Evolutionary conservation across 768 basidiomycete species (phyloP).

Genomic region (Coprinopsis sp.): DNA sequence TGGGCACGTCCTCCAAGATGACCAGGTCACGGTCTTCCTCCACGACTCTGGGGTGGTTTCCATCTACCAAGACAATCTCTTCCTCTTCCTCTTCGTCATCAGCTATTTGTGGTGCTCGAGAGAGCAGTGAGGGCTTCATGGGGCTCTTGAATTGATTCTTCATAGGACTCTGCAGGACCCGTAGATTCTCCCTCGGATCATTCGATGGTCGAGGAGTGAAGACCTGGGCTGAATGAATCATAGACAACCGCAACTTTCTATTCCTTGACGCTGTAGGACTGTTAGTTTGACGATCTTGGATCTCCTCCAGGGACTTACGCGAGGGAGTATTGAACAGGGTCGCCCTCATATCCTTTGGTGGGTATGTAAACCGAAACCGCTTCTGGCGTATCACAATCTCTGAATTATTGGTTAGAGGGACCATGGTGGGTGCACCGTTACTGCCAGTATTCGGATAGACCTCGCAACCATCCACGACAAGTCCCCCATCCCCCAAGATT

Average conservation of each 20-base stretch:
- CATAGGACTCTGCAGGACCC: constrained; percentile 56
- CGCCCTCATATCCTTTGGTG: constrained; percentile 65
- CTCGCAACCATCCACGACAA: constrained; percentile 57
- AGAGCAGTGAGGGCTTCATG: constrained; percentile 21
- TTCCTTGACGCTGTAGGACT: constrained; percentile 26
- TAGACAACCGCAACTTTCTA: constrained; percentile 60
- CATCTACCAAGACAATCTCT: constrained; percentile 58
- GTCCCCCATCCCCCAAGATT: constrained; percentile 54
- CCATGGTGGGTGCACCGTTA: constrained; percentile 38
- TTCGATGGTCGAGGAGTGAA: constrained; percentile 61
- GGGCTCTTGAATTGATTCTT: constrained; percentile 35
- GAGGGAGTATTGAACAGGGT: constrained; percentile 47
- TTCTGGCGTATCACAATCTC: constrained; percentile 66
- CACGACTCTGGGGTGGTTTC: constrained; percentile 60
- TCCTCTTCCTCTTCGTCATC: constrained; percentile 39
- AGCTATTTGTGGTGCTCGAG: constrained; percentile 16
- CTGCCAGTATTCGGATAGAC: constrained; percentile 43
- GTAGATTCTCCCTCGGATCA: constrained; percentile 59
- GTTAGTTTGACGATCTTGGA: background rate
- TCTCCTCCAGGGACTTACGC: constrained; percentile 28
- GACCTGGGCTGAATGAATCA: constrained; percentile 72
- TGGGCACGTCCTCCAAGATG: constrained; percentile 64
- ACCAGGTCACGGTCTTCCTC: constrained; percentile 68
- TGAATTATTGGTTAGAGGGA: constrained; percentile 64
- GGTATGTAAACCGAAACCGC: constrained; percentile 68